Evolutionary conservation across 768 basidiomycete genomes (phyloP).

Genomic region (Hypholoma sublateritium): DNA sequence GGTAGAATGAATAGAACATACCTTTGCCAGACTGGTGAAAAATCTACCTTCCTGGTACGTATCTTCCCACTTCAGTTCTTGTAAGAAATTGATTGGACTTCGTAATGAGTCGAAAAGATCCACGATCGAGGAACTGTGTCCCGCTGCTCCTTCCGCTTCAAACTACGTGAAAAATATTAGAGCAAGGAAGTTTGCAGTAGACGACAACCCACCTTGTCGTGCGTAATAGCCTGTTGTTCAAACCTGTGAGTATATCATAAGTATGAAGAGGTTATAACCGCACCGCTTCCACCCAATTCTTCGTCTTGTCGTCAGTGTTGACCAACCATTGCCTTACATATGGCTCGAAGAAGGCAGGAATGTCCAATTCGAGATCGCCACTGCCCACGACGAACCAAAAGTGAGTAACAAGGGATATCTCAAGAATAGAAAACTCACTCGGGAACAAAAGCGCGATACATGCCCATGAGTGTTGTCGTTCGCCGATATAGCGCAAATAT

Average conservation of each 20-base stretch:
- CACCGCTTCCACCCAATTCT: constrained; percentile 92
- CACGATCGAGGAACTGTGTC: constrained; percentile 95
- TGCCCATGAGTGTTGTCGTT: constrained; percentile 69
- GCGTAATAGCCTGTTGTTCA: constrained; percentile 80
- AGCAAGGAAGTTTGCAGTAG: constrained; percentile 2
- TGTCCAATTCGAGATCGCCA: constrained; percentile 60
- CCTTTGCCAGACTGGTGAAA: constrained; percentile 87
- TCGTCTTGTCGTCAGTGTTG: constrained; percentile 88
- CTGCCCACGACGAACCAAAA: constrained; percentile 32
- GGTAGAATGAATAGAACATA: constrained; percentile 23
- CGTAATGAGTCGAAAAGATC: constrained; percentile 94
- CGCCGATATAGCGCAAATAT: constrained; percentile 85
- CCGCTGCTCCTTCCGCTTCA: constrained; percentile 73
- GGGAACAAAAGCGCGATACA: constrained; percentile 81
- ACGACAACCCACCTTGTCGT: constrained; percentile 62
- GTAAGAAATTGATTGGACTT: constrained; percentile 85
- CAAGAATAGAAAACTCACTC: constrained; percentile 49
- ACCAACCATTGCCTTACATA: constrained; percentile 87
- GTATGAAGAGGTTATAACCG: constrained; percentile 27
- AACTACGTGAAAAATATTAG: constrained; percentile 44
- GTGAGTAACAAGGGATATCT: background rate
- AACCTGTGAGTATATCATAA: constrained; percentile 46
- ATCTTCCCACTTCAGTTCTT: constrained; percentile 92
- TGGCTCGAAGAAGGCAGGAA: constrained; percentile 79
- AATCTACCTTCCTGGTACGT: constrained; percentile 87